Conservation (phyloP, 768 basidiomycete species). For the Boletus rubroflammeus region DNA sequence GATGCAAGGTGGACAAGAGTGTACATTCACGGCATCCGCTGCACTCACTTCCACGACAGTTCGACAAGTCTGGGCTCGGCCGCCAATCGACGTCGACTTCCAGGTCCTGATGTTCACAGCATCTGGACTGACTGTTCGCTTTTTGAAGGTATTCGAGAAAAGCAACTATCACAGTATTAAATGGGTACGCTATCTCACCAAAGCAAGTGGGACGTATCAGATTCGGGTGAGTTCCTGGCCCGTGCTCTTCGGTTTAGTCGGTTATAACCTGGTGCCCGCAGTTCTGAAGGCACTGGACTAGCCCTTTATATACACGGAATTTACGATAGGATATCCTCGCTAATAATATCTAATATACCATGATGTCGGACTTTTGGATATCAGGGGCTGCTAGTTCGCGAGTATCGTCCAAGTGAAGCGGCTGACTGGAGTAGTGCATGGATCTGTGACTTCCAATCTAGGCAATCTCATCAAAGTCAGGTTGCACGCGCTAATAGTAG, state of each 20-base stretch:
- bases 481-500: neutral
- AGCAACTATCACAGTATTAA: conserved; percentile 91
- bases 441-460: conserved; percentile 23
- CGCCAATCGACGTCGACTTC: conserved; percentile 98
- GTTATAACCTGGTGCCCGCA: conserved; percentile 3
- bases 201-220: conserved; percentile 91
- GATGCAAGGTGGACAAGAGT: conserved; percentile 90
- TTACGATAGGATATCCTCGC: conserved; percentile 25
- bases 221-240: conserved; percentile 65
- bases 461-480: conserved; percentile 18
- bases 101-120: conserved; percentile 99
- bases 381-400: neutral
- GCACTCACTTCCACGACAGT: conserved; percentile 83
- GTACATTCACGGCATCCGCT: conserved; percentile 79
- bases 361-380: conserved; percentile 10
- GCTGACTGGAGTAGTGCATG: neutral
- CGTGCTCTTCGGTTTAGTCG: neutral
- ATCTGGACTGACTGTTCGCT: conserved; percentile 92
- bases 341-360: conserved; percentile 28
- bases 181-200: conserved; percentile 94
- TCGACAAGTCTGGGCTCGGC: conserved; percentile 95
- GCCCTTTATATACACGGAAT: conserved; percentile 20
- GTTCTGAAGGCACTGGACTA: conserved; percentile 26
- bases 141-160: conserved; percentile 98
- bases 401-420: neutral